Percentiles rank a stretch among this genome's conserved stretches.
Evolutionary conservation across 2,329 filamentous ascomycete species (phyloP).

Genomic region (Samsoniella hepiali): DNA sequence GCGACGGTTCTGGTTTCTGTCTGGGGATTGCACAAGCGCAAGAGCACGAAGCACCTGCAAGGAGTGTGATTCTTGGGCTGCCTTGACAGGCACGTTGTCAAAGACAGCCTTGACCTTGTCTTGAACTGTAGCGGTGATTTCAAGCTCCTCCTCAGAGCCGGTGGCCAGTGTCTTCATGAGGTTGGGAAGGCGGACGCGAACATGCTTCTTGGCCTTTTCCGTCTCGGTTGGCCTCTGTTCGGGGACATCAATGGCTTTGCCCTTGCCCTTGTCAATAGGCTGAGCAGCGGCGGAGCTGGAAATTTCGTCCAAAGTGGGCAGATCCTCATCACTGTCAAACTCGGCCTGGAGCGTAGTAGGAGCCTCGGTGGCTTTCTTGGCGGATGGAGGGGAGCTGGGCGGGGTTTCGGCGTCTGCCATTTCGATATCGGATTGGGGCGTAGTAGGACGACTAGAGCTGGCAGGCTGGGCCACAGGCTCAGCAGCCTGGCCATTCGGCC

Average conservation of each 20-base stretch:
- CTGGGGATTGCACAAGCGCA: slow-evolving; percentile 66
- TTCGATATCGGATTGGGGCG: slow-evolving; percentile 52
- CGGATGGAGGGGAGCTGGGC: slow-evolving; percentile 63
- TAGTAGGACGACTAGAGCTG: slow-evolving; percentile 55
- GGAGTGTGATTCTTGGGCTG: slow-evolving; percentile 59
- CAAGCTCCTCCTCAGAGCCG: slow-evolving; percentile 59
- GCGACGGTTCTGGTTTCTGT: slow-evolving; percentile 43
- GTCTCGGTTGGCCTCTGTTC: slow-evolving; percentile 24
- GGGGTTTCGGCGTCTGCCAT: slow-evolving; percentile 58
- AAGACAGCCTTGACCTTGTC: slow-evolving; percentile 62
- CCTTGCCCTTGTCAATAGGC: slow-evolving; percentile 57
- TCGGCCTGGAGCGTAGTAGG: slow-evolving; percentile 17
- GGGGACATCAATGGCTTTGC: slow-evolving; percentile 41
- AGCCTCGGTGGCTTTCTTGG: slow-evolving; percentile 29
- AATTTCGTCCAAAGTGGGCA: slow-evolving; percentile 35
- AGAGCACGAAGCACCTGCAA: slow-evolving; percentile 69
- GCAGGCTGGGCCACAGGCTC: slow-evolving; percentile 34
- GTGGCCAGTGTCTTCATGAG: slow-evolving; percentile 38
- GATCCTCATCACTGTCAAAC: slow-evolving; percentile 32
- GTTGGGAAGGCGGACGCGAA: slow-evolving; percentile 49
- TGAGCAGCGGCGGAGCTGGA: slow-evolving; percentile 32
- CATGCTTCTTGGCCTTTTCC: slow-evolving; percentile 41
- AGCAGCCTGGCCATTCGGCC: slow-evolving; percentile 36
- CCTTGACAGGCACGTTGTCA: slow-evolving; percentile 62
- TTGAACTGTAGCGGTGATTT: slow-evolving; percentile 53